Evolutionary conservation across 108 stramenopile genomes (phyloP).

Genomic region (Cyclostephanos invisitatus): DNA sequence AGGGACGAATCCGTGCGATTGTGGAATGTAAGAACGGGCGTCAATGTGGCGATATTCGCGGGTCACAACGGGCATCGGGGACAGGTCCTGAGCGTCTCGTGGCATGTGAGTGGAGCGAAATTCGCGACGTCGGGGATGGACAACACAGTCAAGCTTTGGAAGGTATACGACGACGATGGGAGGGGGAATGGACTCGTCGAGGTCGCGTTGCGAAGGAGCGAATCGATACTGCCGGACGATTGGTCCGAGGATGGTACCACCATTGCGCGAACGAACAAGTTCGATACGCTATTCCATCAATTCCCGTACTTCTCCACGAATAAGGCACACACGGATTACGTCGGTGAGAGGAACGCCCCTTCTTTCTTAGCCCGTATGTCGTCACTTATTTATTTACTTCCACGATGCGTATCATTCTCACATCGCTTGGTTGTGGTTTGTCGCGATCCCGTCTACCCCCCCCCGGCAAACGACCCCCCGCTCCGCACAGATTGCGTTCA

Average conservation of each 20-base stretch:
- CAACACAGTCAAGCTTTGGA: slow-evolving; percentile 74
- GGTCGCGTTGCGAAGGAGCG: slow-evolving; percentile 16
- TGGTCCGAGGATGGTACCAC: neutral
- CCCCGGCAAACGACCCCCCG: neutral
- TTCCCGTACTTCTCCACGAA: slow-evolving; percentile 72
- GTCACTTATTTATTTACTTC: neutral
- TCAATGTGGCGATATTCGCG: slow-evolving; percentile 78
- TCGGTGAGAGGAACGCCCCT: slow-evolving; percentile 29
- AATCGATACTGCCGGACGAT: slow-evolving; percentile 4
- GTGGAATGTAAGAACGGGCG: slow-evolving; percentile 76
- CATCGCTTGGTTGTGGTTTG: too few species aligned
- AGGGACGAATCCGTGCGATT: slow-evolving; percentile 79
- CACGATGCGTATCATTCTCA: neutral
- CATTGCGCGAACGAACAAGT: neutral
- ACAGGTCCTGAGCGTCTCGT: slow-evolving; percentile 65
- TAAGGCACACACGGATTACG: slow-evolving; percentile 74
- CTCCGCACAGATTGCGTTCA: slow-evolving; percentile 65
- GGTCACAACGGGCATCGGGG: slow-evolving; percentile 80
- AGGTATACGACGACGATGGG: slow-evolving; percentile 25
- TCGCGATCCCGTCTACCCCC: too few species aligned
- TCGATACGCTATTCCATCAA: slow-evolving; percentile 50
- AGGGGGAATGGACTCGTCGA: slow-evolving; percentile 9
- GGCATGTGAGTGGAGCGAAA: slow-evolving; percentile 70
- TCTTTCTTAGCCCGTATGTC: neutral
- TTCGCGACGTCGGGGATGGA: slow-evolving; percentile 83